phyloP scores from a whole-genome alignment of 1,284 basidiomycete genomes.

The Somion occarium region DNA sequence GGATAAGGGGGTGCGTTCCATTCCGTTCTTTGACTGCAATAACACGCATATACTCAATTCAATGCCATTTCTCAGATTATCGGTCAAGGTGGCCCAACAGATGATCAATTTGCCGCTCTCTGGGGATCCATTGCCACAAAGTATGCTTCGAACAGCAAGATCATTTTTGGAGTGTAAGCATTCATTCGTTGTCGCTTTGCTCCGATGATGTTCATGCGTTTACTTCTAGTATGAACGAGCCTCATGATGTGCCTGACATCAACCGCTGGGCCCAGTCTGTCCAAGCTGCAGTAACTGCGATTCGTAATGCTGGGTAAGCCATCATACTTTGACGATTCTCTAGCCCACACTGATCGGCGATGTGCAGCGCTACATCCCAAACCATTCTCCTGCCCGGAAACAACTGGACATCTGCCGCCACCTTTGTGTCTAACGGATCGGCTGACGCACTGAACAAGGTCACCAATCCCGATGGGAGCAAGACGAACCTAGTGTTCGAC shows the following conservation, averaged over 20 bases:
- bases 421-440: conserved; percentile 51
- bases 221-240: conserved; percentile 50
- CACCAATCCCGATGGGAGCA: conserved; percentile 47
- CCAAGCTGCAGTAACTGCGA: conserved; percentile 52
- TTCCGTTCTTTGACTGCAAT: background rate
- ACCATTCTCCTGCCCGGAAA: conserved; percentile 51
- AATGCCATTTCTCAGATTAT: conserved; percentile 35
- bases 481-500: conserved; percentile 50
- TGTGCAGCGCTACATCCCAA: conserved; percentile 40
- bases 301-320: conserved; percentile 41
- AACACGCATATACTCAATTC: background rate
- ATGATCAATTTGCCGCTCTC: conserved; percentile 47
- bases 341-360: background rate
- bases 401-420: conserved; percentile 46
- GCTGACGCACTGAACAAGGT: conserved; percentile 46
- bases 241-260: conserved; percentile 45
- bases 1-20: conserved; percentile 33
- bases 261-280: conserved; percentile 40
- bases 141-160: conserved; percentile 42
- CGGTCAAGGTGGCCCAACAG: conserved; percentile 56
- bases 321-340: background rate
- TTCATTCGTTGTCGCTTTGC: background rate
- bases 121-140: conserved; percentile 51
- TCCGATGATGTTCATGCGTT: background rate
- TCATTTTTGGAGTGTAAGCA: conserved; percentile 52